Evolutionary conservation across 352 stramenopile genomes (phyloP), one percentile per base, ranked within the genome.

Genomic region (Globisporangium uncinulatum): DNA sequence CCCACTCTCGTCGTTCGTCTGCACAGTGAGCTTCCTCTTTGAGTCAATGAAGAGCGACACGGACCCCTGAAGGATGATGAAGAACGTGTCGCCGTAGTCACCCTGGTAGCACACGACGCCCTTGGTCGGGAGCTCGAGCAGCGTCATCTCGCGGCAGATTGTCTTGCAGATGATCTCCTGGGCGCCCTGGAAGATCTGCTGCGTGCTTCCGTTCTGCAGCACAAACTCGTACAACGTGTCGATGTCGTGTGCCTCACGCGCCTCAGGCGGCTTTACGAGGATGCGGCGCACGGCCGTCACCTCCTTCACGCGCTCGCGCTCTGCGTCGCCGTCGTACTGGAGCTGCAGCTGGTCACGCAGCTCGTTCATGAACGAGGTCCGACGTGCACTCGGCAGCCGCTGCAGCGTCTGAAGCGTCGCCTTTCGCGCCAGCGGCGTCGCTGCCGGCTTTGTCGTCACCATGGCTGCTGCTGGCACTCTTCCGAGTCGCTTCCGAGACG

Each of bases 91-190:
- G 3, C 83, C 83, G 39, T 87, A 93, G 66, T 93, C 83, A 13
- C 83, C 83, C 69, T 93, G 83, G 41, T 86, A 88, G 59, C 83
- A 93, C 34, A 93, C 81, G 15, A 88, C 66, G 8, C 73, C 83
- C 50, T 77, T 69, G 6, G 70, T 21, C 2, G 81, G 77, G 15
- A 90, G 58, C 44, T 89, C 79, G 10, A 89, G 65, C 42, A 93
- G 67, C 34, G 79, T 93, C 81, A 93, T 90, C 57, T 93, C 83
- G n/a, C 83, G 75, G 59, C 83, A 93, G 61, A 93, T 93, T 15
- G 81, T 92, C 59, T 92, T 93, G 65, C 83, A 93, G 61, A 93
- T 90, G 54, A 93, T 88, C 53, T 93, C 83, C 65, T 93, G 83
- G 4, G 79, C 83, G 0, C 79, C 83, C 48, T 87, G 72, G 50